Base-by-base conservation (phyloP, 192 early-diverging fungal species). In the Mortierella claussenii region DNA sequence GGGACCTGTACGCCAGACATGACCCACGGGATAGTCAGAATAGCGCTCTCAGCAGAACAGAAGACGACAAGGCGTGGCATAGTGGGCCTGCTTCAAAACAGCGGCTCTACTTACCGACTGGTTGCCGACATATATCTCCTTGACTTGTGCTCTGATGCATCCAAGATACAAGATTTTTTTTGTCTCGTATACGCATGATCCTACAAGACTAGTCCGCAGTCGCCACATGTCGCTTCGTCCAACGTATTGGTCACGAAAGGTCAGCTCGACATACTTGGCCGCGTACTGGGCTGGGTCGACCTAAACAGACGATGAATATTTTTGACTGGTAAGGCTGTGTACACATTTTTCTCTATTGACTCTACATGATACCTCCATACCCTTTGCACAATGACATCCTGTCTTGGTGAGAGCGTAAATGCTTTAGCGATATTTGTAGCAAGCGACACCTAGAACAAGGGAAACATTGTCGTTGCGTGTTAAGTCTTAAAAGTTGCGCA, bases 161-260 rank as follows among this genome's bases (percentile, higher is more conserved):
- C 91, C 92, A 3, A 89, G 79, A 46, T 87, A 91, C 33, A 85
- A 49, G 20, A 96, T 83, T 33, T 88, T 89, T 78, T 95, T 94
- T 30, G 90, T 90, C 17, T 84, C 69, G 79, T 95, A 94, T 9
- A 97, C 88, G 37, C 89, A 88, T 1, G 86, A 86, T 28, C 85
- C 86, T 4, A 84, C 82, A 24, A 99, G 76, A 28, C 81, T 81
- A 31, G 86, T 87, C 68, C 93, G 89, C 32, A 98, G 65, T 50
- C 91, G 69, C 95, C 96, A 97, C 96, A 98, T 98, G 78, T 98
- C 96, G 79, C 89, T 89, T 63, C 95, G 85, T 11, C 90, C 94
- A 23, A 99, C 82, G 68, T 97, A 97, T 62, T 98, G 96, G 65
- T 97, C 94, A 30, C 90, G 85, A 57, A 99, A 94, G 6, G 86